Evolutionary conservation across 257 asterid species (phyloP).

Genomic region (Primulina huaijiensis): DNA sequence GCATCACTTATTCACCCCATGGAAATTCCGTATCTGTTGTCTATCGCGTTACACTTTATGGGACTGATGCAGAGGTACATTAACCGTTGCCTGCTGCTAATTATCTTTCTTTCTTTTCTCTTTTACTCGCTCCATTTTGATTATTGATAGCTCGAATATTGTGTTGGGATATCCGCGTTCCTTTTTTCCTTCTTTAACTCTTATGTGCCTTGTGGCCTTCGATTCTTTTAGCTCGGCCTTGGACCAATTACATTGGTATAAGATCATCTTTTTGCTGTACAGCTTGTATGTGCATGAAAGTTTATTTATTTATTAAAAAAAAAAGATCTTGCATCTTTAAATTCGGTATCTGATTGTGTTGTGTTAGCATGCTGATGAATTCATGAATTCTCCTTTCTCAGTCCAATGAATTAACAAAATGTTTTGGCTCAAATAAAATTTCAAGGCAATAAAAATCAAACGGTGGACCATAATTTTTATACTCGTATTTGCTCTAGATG

Average conservation of each 20-base stretch:
- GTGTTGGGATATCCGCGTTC: too few species aligned
- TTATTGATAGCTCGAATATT: too few species aligned
- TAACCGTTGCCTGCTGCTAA: too few species aligned
- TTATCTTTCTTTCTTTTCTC: background rate
- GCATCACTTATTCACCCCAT: slow-evolving; percentile 69
- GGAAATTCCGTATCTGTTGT: slow-evolving; percentile 71
- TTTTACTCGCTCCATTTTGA: background rate
- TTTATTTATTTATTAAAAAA: too few species aligned
- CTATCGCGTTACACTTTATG: slow-evolving; percentile 82
- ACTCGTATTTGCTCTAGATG: slow-evolving; percentile 37
- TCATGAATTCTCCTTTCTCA: too few species aligned
- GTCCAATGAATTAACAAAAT: too few species aligned
- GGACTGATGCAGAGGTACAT: slow-evolving; percentile 89
- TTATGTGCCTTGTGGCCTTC: too few species aligned
- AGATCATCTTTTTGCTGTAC: background rate
- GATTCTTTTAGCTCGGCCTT: too few species aligned
- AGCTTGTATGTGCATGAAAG: background rate
- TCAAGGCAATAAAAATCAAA: background rate
- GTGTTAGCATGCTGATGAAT: too few species aligned
- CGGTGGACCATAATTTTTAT: background rate
- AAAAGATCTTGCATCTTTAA: background rate
- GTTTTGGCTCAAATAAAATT: background rate
- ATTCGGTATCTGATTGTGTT: background rate
- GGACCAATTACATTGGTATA: too few species aligned
- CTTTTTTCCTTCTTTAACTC: too few species aligned